phyloP scores from a whole-genome alignment of 139 green algal genomes.

The Tetradesmus lagerheimii region DNA sequence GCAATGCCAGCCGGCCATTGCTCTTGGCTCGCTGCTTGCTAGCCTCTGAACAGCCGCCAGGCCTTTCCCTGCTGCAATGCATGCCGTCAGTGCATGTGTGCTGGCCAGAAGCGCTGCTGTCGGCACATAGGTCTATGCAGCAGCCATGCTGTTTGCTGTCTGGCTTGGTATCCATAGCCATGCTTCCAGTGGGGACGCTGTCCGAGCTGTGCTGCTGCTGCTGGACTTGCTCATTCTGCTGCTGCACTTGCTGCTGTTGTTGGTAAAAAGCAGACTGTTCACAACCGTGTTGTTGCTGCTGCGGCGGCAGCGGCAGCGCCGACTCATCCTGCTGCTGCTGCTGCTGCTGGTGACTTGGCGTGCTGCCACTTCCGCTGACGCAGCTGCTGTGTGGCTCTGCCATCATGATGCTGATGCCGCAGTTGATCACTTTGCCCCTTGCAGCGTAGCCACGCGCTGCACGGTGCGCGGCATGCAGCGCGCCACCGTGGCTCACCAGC shows the following conservation, averaged over 20 bases:
- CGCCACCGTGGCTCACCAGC: constrained; percentile 37
- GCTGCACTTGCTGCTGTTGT: neutral
- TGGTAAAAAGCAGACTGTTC: too few species aligned
- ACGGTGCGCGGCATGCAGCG: constrained; percentile 28
- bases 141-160: neutral
- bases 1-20: neutral
- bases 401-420: constrained; percentile 33
- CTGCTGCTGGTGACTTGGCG: neutral
- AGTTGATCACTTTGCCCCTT: constrained; percentile 44
- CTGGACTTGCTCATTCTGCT: neutral
- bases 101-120: neutral
- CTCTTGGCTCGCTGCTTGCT: neutral
- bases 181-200: neutral
- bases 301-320: too few species aligned
- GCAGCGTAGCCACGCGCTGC: constrained; percentile 28
- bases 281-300: too few species aligned
- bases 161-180: neutral
- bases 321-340: neutral
- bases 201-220: neutral
- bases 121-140: neutral
- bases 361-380: neutral
- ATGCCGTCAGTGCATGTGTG: neutral
- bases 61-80: neutral
- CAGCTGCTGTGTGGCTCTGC: constrained; percentile 6
- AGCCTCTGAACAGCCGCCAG: neutral